Base-by-base conservation (phyloP, 2,329 filamentous ascomycete genomes). In the Ustilaginoidea virens region DNA sequence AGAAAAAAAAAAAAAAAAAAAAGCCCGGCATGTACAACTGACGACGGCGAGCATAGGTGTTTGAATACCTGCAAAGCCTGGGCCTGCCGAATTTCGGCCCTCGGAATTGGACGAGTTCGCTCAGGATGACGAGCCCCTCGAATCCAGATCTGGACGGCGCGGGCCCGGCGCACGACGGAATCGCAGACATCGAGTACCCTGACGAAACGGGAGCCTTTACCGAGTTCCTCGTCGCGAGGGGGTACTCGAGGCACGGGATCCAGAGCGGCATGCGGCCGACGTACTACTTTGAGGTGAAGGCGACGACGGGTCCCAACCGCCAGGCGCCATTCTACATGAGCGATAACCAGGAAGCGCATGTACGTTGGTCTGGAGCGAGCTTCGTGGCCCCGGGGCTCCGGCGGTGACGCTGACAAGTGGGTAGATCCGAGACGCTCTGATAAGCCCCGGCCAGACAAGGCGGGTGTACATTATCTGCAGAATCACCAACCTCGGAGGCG, bases 51-150 rank as follows among this genome's bases (percentile, higher is more conserved):
- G 13, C 24, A 29, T n/a, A 29, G 27, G 17, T 29, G 27, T 29
- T 24, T 16, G 27, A 29, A 17, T 24, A 23, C 17, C 27, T 29
- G 5, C 4, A 23, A 24, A 18, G 21, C 20, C 20, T 29, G 4
- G 13, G 17, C 14, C 27, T 29, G 13, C 27, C 27, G 8, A 23
- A 23, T 17, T 23, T 29, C 15, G 27, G 27, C 4, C 20, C 11
- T 5, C 20, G 13, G 11, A 29, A 29, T n/a, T 24, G 27, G 27
- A 29, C 20, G 9, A 29, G 27, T 21, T 29, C 27, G n/a, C 27
- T 29, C 11, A 17, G 27, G 12, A 23, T 15, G 3, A 14, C 8
- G 5, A 14, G 14, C 20, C 6, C 8, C 7, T 11, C 13, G 9
- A 11, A 24, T 12, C 28, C 22, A 5, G 20, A 7, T 2, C 18